Evolutionary conservation across 2,329 filamentous ascomycete species (phyloP), one percentile per base, ranked within the genome.

Genomic region (Colletotrichum sp.): DNA sequence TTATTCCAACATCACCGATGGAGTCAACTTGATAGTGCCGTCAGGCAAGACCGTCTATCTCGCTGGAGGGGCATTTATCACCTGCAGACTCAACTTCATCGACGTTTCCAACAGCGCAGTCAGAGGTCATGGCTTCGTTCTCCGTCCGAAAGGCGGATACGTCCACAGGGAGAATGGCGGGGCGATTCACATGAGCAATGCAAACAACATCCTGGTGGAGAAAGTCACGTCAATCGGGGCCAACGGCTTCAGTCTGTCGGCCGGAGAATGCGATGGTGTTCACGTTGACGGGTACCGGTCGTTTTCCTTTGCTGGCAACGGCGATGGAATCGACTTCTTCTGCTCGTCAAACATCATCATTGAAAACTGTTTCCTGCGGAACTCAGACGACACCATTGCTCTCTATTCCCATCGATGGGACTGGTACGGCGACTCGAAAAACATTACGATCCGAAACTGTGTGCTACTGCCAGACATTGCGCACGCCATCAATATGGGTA

Each of bases 321-420:
- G 80, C 10, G 81, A 82, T 52, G 81, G 81, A 13, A 67, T 82
- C n/a, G 81, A 82, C 67, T 75, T 81, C 63, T 80, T 78, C 75
- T 79, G 78, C 61, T 76, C 74, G 32, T 70, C 75, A 32, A 69
- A 80, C 34, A 71, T 82, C 15, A 67, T 80, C 1, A 78, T 83
- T 7, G 80, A 85, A 34, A 81, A 80, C 16, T 79, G 79, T 60
- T 85, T 85, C 73, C 71, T 85, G 43, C 81, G 84, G 15, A 85
- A 83, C 70, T 84, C 82, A 3, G 84, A 85, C 66, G 84, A 85
- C 67, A 81, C 71, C 16, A 81, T 85, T 36, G 84, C 84, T 13
- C 74, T 84, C 6, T 84, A 84, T 69, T 74, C 79, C 9, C 83
- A 84, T 69, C 82, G 83, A 1, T 80, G 79, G 77, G 71, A 83